Conservation (phyloP, 225 moss, liverwort and hornwort genomes). For the Rhytidiadelphus loreus region DNA sequence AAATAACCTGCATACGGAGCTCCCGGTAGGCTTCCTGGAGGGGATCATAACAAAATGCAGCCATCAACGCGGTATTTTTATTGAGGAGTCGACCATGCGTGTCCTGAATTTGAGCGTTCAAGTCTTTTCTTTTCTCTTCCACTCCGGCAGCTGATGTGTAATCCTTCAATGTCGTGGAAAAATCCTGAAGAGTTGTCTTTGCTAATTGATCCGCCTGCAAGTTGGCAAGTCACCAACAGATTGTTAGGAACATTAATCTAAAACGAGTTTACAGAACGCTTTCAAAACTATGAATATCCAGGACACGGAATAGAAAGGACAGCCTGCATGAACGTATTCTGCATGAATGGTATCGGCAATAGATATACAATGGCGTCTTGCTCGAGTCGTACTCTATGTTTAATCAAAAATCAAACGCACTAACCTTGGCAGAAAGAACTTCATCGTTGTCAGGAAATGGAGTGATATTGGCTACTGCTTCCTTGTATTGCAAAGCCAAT, state of each 20-base stretch:
- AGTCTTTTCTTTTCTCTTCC: slow-evolving; percentile 67
- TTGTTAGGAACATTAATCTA: background rate
- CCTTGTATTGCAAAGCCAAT: slow-evolving; percentile 59
- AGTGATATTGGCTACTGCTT: slow-evolving; percentile 46
- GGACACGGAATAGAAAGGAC: background rate
- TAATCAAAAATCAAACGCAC: background rate
- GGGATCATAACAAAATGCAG: slow-evolving; percentile 92
- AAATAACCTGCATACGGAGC: slow-evolving; percentile 76
- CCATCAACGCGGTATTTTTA: slow-evolving; percentile 96
- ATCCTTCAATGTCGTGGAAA: slow-evolving; percentile 51
- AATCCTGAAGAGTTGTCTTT: slow-evolving; percentile 59
- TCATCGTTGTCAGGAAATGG: slow-evolving; percentile 98
- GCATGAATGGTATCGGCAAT: background rate
- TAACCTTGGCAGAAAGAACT: slow-evolving; percentile 73
- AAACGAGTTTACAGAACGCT: background rate
- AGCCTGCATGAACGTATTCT: background rate
- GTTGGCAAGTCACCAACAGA: background rate
- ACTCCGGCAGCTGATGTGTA: slow-evolving; percentile 50
- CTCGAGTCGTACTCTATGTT: background rate
- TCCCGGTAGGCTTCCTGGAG: slow-evolving; percentile 86
- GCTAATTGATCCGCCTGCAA: slow-evolving; percentile 60
- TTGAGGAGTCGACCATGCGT: slow-evolving; percentile 55
- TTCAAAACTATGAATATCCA: background rate
- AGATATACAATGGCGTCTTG: background rate
- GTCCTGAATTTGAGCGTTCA: slow-evolving; percentile 61